These are phyloP conservation scores for Daldinia caldariorum DNA, from an alignment of 495 filamentous ascomycete species.

Conservation along the genomic window DNA sequence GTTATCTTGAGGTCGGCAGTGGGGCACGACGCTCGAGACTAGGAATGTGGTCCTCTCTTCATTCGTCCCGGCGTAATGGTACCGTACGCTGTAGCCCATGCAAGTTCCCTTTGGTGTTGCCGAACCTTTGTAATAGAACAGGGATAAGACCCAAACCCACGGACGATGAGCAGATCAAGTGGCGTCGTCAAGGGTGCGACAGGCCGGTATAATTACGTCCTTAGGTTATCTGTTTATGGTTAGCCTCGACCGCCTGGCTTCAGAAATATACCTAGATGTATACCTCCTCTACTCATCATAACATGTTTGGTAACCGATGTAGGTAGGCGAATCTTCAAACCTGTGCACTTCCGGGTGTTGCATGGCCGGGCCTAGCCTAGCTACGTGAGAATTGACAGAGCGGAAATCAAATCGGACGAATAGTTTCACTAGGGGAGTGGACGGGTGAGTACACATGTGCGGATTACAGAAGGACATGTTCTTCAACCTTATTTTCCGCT, in stretches of 20 bases:
- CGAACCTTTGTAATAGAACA: slow-evolving; percentile 43
- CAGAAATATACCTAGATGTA: slow-evolving; percentile 7
- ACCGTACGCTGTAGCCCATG: slow-evolving; percentile 43
- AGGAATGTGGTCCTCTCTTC: slow-evolving; percentile 31
- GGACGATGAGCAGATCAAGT: slow-evolving; percentile 39
- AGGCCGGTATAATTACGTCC: slow-evolving; percentile 29
- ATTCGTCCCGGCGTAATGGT: slow-evolving; percentile 45
- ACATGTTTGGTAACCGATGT: slow-evolving; percentile 34
- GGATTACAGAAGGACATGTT: slow-evolving; percentile 23
- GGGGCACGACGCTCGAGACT: slow-evolving; percentile 40
- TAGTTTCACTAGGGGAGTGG: slow-evolving; percentile 8
- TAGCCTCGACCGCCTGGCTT: slow-evolving; percentile 16
- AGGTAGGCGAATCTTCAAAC: slow-evolving; percentile 28
- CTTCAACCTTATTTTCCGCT: slow-evolving; percentile 34
- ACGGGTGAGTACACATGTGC: slow-evolving; percentile 7
- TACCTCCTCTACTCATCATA: slow-evolving; percentile 18
- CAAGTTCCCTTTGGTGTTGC: slow-evolving; percentile 43
- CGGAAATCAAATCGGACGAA: slow-evolving; percentile 31
- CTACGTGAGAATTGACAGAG: slow-evolving; percentile 39
- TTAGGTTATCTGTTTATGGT: slow-evolving; percentile 28
- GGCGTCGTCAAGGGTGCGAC: slow-evolving; percentile 40
- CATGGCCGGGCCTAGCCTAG: slow-evolving; percentile 18
- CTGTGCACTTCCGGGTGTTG: slow-evolving; percentile 34
- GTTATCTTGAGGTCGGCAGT: slow-evolving; percentile 37
- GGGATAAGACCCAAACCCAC: slow-evolving; percentile 42